Percentiles rank a stretch among this genome's conserved stretches.
Conservation (phyloP, 2,329 filamentous ascomycete species). For the Ophiobolus disseminans region DNA sequence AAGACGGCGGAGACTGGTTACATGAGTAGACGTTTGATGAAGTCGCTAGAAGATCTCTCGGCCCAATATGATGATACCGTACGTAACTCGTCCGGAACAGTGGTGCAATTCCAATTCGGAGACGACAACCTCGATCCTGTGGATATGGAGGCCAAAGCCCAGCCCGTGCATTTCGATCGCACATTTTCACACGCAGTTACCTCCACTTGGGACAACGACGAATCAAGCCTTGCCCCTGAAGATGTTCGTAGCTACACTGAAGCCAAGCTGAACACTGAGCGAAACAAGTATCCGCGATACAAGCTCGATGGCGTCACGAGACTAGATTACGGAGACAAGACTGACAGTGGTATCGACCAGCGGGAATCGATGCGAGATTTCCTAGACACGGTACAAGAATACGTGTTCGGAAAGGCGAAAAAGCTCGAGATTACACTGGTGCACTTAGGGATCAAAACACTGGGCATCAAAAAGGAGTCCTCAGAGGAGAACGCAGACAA, state of each 20-base stretch:
- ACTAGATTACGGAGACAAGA: conserved; percentile 74
- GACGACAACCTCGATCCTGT: conserved; percentile 95
- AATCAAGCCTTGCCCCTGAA: conserved; percentile 73
- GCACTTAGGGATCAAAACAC: conserved; percentile 33
- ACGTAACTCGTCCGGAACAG: conserved; percentile 82
- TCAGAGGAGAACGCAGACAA: conserved; percentile 45
- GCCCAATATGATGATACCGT: conserved; percentile 95
- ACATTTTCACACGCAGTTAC: conserved; percentile 83
- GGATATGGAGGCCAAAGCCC: conserved; percentile 94
- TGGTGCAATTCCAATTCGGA: conserved; percentile 97
- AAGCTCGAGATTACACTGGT: conserved; percentile 61
- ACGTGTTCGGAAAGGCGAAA: conserved; percentile 69
- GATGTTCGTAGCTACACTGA: conserved; percentile 76
- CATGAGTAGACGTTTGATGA: conserved; percentile 98
- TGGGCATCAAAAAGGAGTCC: conserved; percentile 14
- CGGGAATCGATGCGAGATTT: conserved; percentile 82
- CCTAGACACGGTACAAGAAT: conserved; percentile 76
- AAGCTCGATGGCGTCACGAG: conserved; percentile 46
- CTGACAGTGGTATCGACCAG: conserved; percentile 63
- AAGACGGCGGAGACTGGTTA: conserved; percentile 99
- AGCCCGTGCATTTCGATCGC: conserved; percentile 88
- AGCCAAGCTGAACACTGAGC: conserved; percentile 71
- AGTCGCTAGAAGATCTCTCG: conserved; percentile 93
- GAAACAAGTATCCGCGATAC: conserved; percentile 58
- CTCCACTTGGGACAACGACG: conserved; percentile 79